A percentile compares a stretch with the other conserved stretches of the same genome.
These are phyloP conservation scores for Adiantum capillusveneris DNA, from an alignment of 75 land plant genomes.

Conservation along the genomic window DNA sequence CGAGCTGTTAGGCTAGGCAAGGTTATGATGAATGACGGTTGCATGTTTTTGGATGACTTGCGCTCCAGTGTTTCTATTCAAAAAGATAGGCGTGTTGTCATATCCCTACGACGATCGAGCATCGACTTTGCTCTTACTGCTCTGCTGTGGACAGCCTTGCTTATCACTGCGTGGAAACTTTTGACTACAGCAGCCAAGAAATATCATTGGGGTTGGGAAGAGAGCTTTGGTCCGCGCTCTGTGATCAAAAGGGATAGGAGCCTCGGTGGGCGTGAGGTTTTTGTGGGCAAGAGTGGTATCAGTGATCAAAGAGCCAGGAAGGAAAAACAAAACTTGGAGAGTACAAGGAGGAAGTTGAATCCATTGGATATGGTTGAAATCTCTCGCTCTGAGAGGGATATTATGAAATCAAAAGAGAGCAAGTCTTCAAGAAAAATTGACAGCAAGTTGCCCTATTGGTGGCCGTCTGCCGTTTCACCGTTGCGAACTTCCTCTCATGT, in stretches of 20 bases:
- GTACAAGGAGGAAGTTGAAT: not conserved
- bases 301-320: not conserved
- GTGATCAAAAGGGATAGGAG: conserved; percentile 65
- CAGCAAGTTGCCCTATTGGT: conserved; percentile 38
- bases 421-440: not conserved
- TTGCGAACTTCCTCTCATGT: too few species aligned
- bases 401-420: not conserved
- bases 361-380: conserved; percentile 9
- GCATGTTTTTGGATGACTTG: conserved; percentile 14
- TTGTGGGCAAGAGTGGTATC: conserved; percentile 37
- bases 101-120: conserved; percentile 53
- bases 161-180: conserved; percentile 14
- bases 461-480: conserved; percentile 13
- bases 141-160: conserved; percentile 24
- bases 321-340: not conserved
- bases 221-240: conserved; percentile 9
- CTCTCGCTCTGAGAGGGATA: not conserved
- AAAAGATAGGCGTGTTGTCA: conserved; percentile 27
- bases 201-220: conserved; percentile 21
- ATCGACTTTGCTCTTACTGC: conserved; percentile 38
- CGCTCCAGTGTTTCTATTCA: conserved; percentile 22
- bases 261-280: conserved; percentile 75
- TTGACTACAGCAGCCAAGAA: conserved; percentile 13
- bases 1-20: conserved; percentile 9
- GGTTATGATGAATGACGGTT: conserved; percentile 8